Base-by-base conservation (phyloP, 495 filamentous ascomycete species). In the Staphylotrichum longicolle region DNA sequence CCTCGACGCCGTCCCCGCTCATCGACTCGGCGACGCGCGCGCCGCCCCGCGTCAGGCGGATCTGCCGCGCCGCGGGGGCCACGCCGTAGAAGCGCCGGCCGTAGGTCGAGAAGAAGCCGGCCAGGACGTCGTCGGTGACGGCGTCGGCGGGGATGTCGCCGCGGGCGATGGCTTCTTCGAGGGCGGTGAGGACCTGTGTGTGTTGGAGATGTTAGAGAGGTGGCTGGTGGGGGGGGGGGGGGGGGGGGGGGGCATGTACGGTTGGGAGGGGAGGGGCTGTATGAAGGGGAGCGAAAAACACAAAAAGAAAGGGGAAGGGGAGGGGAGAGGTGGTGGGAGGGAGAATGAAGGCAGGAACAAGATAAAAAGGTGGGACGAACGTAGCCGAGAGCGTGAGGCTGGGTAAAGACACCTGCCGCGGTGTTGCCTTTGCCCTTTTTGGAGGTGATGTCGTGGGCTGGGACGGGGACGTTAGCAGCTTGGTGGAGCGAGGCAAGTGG, bases 341-440 rank as follows among this genome's bases (percentile, higher is more conserved):
- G n/a, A n/a, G n/a, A n/a, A n/a, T n/a, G n/a, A n/a, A n/a, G n/a
- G n/a, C n/a, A n/a, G n/a, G n/a, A n/a, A n/a, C n/a, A n/a, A n/a
- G n/a, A n/a, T n/a, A n/a, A n/a, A n/a, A n/a, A n/a, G n/a, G n/a
- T n/a, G n/a, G n/a, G 37, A 35, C 62, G 14, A 52, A 70, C 88
- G 34, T 88, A 79, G 58, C 88, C 85, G 12, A 90, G 85, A n/a
- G 85, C 86, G 68, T 86, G 90, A n/a, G 90, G 88, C 72, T 96
- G 92, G 7, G 92, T 96, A 76, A 95, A 96, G 7, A 93, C 88
- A 32, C 93, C 92, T 5, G 90, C 91, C 5, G 91, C 89, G n/a
- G 77, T 75, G 82, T 88, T 58, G 42, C 81, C 84, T n/a, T 72
- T 75, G 37, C 81, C 85, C 59, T 85, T 82, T 78, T 96, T 96